Evolutionary conservation across 495 filamentous ascomycete genomes (phyloP), one percentile per base, ranked within the genome.

Genomic region (Aspergillus sclerotioniger): DNA sequence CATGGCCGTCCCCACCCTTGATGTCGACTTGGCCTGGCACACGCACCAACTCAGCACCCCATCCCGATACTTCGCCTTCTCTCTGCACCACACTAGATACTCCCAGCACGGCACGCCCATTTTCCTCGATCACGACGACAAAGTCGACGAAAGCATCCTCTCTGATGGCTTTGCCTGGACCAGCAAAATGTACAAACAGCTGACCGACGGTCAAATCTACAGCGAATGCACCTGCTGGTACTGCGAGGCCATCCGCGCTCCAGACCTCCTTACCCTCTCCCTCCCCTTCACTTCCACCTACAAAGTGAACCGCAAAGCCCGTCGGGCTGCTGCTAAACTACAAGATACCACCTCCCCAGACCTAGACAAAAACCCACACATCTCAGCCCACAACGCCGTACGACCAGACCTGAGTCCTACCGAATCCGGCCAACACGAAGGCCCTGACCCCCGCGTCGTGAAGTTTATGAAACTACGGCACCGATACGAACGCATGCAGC

Each of bases 201-300:
- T 68, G 39, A 75, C 71, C 16, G 85, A 78, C 62, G 74, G 76
- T 8, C 80, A 87, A 57, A 80, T 88, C 25, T 96, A 94, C 70
- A 87, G 82, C 29, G 87, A 90, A 69, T 96, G 91, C 66, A 91
- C 86, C 4, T 96, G 91, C 72, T 96, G 91, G 90, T 92, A 91
- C 67, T 96, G 91, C 74, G 90, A 94, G 76, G 83, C 87, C 19
- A 83, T 89, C 58, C 86, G 91, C 12, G 82, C 83, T 35, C 59
- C 72, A n/a, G 67, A 73, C 43, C 70, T 82, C 9, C 25, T 25
- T 2, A 7, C 51, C 50, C 83, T 88, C 68, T 59, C 60, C 47
- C 82, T 79, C 43, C 35, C 76, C 33, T 60, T 71, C 39, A 63
- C 57, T 13, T 64, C 63, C 9, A 65, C 74, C 60, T 60, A 70